A percentile compares a stretch with the other conserved stretches of the same genome.
phyloP scores from a whole-genome alignment of 1,284 basidiomycete species.

The Malassezia japonica region DNA sequence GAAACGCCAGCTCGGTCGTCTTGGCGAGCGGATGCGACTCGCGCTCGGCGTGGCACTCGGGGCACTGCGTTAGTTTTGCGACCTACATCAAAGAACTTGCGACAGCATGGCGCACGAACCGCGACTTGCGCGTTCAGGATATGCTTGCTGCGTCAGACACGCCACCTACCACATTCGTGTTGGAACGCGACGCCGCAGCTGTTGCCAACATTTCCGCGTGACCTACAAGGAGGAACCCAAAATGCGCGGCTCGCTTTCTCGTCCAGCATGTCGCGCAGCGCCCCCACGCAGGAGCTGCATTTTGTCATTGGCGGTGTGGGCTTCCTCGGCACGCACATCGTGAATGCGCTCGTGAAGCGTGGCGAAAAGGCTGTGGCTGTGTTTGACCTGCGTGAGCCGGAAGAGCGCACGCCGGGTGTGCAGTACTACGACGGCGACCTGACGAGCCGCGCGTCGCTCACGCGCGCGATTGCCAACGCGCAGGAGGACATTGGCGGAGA shows the following conservation, averaged over 20 bases:
- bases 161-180: slow-evolving; percentile 13
- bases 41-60: slow-evolving; percentile 79
- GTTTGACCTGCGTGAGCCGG: slow-evolving; percentile 33
- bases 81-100: slow-evolving; percentile 46
- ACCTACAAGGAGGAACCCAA: too few species aligned
- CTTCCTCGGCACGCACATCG: slow-evolving; percentile 44
- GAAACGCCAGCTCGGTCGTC: slow-evolving; percentile 80
- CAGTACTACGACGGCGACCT: slow-evolving; percentile 42
- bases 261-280: slow-evolving; percentile 32
- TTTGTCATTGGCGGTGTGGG: slow-evolving; percentile 45
- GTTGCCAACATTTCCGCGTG: too few species aligned
- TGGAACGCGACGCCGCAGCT: neutral
- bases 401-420: slow-evolving; percentile 29
- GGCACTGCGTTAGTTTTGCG: slow-evolving; percentile 54
- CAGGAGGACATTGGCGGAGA: neutral
- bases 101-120: slow-evolving; percentile 45
- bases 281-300: slow-evolving; percentile 39
- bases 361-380: slow-evolving; percentile 40
- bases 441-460: slow-evolving; percentile 28
- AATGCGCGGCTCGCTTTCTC: neutral
- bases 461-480: slow-evolving; percentile 12
- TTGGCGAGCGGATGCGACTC: slow-evolving; percentile 64
- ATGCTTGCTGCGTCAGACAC: slow-evolving; percentile 34
- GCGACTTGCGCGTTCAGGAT: slow-evolving; percentile 47
- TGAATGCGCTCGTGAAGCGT: slow-evolving; percentile 35